A percentile compares a stretch with the other conserved stretches of the same genome.
phyloP scores from a whole-genome alignment of 2,329 filamentous ascomycete species.

The Trichoderma sp. region DNA sequence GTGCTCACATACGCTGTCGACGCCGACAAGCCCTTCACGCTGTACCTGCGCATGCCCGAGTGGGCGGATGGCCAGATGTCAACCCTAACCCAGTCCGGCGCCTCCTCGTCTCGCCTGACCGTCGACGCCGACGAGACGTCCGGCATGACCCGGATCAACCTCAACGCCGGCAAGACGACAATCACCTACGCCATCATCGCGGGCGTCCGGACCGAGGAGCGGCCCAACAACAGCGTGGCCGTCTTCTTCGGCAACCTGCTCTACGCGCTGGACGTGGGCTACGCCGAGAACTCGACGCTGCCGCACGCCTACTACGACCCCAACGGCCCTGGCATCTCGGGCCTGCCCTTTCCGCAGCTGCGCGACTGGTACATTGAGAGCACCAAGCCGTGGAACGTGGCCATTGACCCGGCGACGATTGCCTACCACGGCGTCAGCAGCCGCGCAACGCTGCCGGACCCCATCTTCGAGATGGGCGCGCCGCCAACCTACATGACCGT shows the following conservation, averaged over 20 bases:
- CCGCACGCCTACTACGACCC: conserved; percentile 31
- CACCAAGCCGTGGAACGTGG: conserved; percentile 35
- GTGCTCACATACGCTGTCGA: conserved; percentile 34
- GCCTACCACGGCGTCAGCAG: conserved; percentile 31
- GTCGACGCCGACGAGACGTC: conserved; percentile 23
- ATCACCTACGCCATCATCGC: conserved; percentile 29
- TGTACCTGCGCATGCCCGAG: conserved; percentile 36
- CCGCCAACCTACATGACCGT: conserved; percentile 42
- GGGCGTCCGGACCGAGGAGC: conserved; percentile 29
- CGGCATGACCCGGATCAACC: conserved; percentile 30
- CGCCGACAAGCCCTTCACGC: conserved; percentile 32
- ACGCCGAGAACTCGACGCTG: conserved; percentile 31
- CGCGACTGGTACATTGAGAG: conserved; percentile 39
- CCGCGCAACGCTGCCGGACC: conserved; percentile 34
- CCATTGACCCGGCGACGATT: conserved; percentile 33
- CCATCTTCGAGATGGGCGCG: conserved; percentile 33
- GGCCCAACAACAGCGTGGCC: conserved; percentile 41
- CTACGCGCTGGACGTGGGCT: conserved; percentile 45
- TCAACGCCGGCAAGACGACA: conserved; percentile 29
- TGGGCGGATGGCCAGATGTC: conserved; percentile 28
- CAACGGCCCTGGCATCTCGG: conserved; percentile 25
- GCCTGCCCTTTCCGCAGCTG: conserved; percentile 33
- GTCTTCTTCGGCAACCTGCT: conserved; percentile 48
- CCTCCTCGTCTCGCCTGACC: conserved; percentile 20
- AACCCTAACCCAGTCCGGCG: conserved; percentile 18